phyloP scores from a whole-genome alignment of 2,329 filamentous ascomycete genomes.

The Colletotrichum nymphaeae region DNA sequence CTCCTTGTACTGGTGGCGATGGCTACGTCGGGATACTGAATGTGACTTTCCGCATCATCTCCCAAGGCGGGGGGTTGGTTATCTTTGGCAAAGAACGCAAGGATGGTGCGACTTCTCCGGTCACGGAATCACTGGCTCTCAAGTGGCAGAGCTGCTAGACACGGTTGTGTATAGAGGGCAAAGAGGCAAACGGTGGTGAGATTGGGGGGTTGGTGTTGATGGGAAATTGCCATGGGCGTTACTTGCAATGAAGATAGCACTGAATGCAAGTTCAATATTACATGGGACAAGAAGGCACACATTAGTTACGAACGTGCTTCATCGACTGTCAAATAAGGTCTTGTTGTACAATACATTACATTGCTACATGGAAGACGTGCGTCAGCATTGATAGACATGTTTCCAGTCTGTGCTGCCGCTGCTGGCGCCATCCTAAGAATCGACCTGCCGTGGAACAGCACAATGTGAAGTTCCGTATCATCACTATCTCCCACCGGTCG shows the following conservation, averaged over 20 bases:
- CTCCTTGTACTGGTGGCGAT: conserved; percentile 26
- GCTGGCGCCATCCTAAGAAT: background rate
- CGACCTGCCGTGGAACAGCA: background rate
- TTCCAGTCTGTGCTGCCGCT: background rate
- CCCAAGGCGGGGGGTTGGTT: conserved; percentile 16
- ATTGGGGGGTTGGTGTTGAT: background rate
- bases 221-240: background rate
- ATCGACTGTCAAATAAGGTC: background rate
- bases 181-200: background rate
- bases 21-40: conserved; percentile 37
- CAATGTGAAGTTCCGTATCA: background rate
- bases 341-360: background rate
- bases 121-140: conserved; percentile 29
- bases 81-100: conserved; percentile 27
- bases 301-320: background rate
- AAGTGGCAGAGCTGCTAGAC: conserved; percentile 24
- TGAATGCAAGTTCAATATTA: background rate
- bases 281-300: background rate
- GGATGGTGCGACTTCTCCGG: conserved; percentile 12
- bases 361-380: background rate
- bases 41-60: conserved; percentile 35
- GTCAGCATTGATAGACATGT: background rate
- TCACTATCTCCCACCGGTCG: background rate
- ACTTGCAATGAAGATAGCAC: background rate
- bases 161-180: background rate